phyloP scores from a whole-genome alignment of 345 rosid genomes.

The Punica granatum region DNA sequence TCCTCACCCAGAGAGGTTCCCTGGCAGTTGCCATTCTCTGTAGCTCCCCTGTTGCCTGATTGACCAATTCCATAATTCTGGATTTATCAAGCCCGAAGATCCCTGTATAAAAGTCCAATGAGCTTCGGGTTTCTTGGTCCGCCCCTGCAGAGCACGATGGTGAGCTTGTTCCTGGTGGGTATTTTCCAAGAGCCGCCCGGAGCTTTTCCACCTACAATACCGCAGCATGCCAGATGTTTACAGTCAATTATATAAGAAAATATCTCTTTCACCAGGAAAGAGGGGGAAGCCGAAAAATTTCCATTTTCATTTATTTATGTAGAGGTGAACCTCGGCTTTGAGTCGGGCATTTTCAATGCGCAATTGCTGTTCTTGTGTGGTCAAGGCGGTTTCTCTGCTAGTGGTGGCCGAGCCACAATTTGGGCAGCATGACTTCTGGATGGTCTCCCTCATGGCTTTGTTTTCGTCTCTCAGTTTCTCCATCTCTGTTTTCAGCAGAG shows the following conservation, averaged over 20 bases:
- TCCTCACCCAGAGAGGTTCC: slow-evolving; percentile 81
- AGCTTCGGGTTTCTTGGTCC: slow-evolving; percentile 62
- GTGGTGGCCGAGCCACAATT: slow-evolving; percentile 68
- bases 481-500: slow-evolving; percentile 70
- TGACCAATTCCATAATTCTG: slow-evolving; percentile 58
- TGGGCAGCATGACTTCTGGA: slow-evolving; percentile 69
- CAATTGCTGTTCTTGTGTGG: slow-evolving; percentile 57
- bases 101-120: slow-evolving; percentile 70
- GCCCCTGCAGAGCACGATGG: slow-evolving; percentile 54
- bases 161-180: slow-evolving; percentile 38
- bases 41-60: slow-evolving; percentile 77
- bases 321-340: slow-evolving; percentile 58
- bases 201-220: slow-evolving; percentile 57
- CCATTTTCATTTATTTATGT: neutral
- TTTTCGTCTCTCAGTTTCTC: slow-evolving; percentile 85
- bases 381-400: slow-evolving; percentile 31
- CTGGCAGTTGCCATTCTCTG: slow-evolving; percentile 69
- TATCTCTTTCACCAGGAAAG: neutral
- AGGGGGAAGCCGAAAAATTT: neutral
- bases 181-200: slow-evolving; percentile 51
- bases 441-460: slow-evolving; percentile 76
- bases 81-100: slow-evolving; percentile 73
- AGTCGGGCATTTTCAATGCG: slow-evolving; percentile 85
- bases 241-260: neutral
- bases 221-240: neutral